Percentiles rank a stretch among this genome's conserved stretches.
These are phyloP conservation scores for Metschnikowia gelsemii DNA, from an alignment of 805 yeast genomes.

Conservation along the genomic window DNA sequence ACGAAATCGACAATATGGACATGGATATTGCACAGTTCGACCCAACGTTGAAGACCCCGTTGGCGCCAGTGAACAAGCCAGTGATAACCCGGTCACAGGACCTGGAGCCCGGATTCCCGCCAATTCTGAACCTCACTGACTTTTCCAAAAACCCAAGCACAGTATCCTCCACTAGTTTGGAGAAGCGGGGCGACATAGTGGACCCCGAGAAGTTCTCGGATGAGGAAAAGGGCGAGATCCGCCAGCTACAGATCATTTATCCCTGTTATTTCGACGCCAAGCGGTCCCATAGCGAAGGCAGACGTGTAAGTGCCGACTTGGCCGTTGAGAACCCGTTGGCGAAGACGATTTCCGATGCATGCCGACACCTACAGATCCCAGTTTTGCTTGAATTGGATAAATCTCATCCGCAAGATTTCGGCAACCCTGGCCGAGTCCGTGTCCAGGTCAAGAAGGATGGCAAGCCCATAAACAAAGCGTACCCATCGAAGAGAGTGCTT, in stretches of 20 bases:
- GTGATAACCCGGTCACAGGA: slow-evolving; percentile 63
- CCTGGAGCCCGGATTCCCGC: slow-evolving; percentile 20
- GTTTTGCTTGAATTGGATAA: slow-evolving; percentile 73
- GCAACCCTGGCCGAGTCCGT: slow-evolving; percentile 95
- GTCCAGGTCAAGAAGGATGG: slow-evolving; percentile 54
- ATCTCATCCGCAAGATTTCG: slow-evolving; percentile 94
- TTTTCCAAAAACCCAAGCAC: not conserved
- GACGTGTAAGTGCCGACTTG: slow-evolving; percentile 65
- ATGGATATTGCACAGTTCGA: slow-evolving; percentile 93
- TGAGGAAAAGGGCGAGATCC: slow-evolving; percentile 58
- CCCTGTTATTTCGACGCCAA: slow-evolving; percentile 89
- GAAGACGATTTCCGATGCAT: slow-evolving; percentile 75
- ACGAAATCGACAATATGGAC: slow-evolving; percentile 87
- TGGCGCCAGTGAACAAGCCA: slow-evolving; percentile 65
- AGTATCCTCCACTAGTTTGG: not conserved
- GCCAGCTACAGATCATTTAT: slow-evolving; percentile 70
- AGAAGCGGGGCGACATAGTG: slow-evolving; percentile 11
- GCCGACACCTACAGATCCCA: slow-evolving; percentile 39
- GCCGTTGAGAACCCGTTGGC: slow-evolving; percentile 91
- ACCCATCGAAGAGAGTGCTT: slow-evolving; percentile 58
- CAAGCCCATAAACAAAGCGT: slow-evolving; percentile 43
- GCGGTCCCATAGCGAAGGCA: slow-evolving; percentile 75
- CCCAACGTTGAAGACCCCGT: slow-evolving; percentile 59
- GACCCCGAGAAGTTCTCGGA: slow-evolving; percentile 19
- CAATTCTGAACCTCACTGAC: slow-evolving; percentile 2